Evolutionary conservation across 495 filamentous ascomycete genomes (phyloP).

Genomic region (Oleoguttula mirabilis): DNA sequence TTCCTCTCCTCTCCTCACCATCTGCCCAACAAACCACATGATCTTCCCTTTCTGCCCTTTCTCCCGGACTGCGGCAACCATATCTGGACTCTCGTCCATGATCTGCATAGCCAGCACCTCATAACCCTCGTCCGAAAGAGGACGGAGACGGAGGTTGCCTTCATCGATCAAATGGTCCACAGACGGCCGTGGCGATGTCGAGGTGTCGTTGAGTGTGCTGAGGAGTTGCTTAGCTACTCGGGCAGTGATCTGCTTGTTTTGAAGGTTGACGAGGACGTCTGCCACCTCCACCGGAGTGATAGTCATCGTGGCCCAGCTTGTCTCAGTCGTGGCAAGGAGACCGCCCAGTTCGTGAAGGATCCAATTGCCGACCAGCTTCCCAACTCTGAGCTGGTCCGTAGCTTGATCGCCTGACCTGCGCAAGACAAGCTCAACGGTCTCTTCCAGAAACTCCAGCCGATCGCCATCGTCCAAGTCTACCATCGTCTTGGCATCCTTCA

Average conservation of each 20-base stretch:
- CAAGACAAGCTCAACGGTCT: conserved; percentile 48
- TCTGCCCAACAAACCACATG: conserved; percentile 79
- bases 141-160: conserved; percentile 52
- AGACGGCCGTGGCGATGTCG: conserved; percentile 27
- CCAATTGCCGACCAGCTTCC: conserved; percentile 21
- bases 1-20: conserved; percentile 67
- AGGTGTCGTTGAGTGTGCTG: conserved; percentile 39
- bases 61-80: conserved; percentile 54
- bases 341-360: conserved; percentile 83
- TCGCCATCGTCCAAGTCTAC: conserved; percentile 66
- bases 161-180: conserved; percentile 51
- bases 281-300: conserved; percentile 52
- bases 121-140: conserved; percentile 51
- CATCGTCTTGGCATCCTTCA: conserved; percentile 82
- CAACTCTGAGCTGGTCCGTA: conserved; percentile 3
- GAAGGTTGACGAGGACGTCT: conserved; percentile 51
- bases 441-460: conserved; percentile 71
- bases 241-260: conserved; percentile 56
- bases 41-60: conserved; percentile 62
- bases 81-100: conserved; percentile 43
- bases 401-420: conserved; percentile 25
- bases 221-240: conserved; percentile 59
- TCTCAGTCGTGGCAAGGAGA: conserved; percentile 44
- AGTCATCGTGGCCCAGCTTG: conserved; percentile 40
- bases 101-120: conserved; percentile 39